phyloP scores from a whole-genome alignment of 345 rosid genomes.

The Eutrema heterophyllum region DNA sequence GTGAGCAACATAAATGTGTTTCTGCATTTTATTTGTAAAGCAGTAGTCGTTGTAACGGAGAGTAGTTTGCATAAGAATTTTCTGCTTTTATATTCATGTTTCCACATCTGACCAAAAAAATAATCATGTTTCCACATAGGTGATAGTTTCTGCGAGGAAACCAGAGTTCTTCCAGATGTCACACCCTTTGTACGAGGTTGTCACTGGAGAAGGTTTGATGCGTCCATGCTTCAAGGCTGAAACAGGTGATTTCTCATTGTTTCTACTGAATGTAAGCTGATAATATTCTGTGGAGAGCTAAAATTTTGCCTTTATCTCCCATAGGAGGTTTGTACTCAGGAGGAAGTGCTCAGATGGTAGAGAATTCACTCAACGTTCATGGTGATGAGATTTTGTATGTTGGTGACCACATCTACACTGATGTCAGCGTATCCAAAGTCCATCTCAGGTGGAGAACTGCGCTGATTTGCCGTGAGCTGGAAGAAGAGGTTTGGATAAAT shows the following conservation, averaged over 20 bases:
- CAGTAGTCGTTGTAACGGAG: background rate
- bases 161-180: constrained; percentile 99
- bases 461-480: constrained; percentile 85
- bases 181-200: constrained; percentile 92
- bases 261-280: background rate
- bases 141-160: constrained; percentile 78
- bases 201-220: constrained; percentile 93
- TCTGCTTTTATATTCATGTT: background rate
- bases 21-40: background rate
- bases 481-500: constrained; percentile 64
- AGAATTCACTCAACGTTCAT: constrained; percentile 74
- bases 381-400: constrained; percentile 97
- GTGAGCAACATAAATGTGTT: constrained; percentile 34
- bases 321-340: constrained; percentile 89
- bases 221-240: constrained; percentile 92
- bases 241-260: constrained; percentile 48
- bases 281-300: background rate
- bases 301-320: constrained; percentile 2
- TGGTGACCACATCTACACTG: constrained; percentile 96
- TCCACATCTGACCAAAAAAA: background rate
- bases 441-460: constrained; percentile 96
- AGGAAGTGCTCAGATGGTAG: constrained; percentile 97
- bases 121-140: background rate
- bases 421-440: constrained; percentile 90
- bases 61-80: background rate